phyloP scores from a whole-genome alignment of 352 stramenopile genomes.

The Globisporangium radiosum region DNA sequence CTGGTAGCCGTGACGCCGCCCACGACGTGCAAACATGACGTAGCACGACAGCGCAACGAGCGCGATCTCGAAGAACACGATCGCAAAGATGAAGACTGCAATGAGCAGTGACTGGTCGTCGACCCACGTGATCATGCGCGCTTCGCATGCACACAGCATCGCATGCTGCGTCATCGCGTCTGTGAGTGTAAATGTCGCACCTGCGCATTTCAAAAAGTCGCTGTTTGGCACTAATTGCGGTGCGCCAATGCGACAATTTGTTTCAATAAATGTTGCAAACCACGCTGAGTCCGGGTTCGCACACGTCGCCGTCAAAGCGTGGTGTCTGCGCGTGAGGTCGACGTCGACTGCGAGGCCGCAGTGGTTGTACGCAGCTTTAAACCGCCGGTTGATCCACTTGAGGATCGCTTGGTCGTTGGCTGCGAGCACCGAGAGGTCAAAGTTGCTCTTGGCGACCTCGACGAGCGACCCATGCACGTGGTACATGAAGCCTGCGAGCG shows the following conservation, averaged over 20 bases:
- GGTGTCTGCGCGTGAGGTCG: constrained; percentile 34
- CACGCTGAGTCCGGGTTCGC: constrained; percentile 50
- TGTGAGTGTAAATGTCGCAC: constrained; percentile 49
- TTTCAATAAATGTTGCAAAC: constrained; percentile 69
- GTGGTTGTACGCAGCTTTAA: constrained; percentile 67
- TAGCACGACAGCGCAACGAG: constrained; percentile 78
- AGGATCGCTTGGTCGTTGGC: constrained; percentile 55
- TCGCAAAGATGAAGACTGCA: constrained; percentile 70
- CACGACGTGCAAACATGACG: constrained; percentile 68
- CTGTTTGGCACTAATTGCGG: constrained; percentile 45
- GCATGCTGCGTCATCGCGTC: constrained; percentile 68
- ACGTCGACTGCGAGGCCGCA: constrained; percentile 68
- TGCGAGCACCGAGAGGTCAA: constrained; percentile 54
- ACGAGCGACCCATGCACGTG: constrained; percentile 73
- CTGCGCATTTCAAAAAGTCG: constrained; percentile 65
- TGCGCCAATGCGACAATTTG: constrained; percentile 60
- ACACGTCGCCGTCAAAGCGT: constrained; percentile 43
- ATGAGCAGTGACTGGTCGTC: constrained; percentile 77
- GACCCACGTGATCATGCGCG: constrained; percentile 71
- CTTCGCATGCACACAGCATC: constrained; percentile 80
- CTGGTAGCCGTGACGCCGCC: constrained; percentile 67
- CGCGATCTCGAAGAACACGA: constrained; percentile 76
- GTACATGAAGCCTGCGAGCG: constrained; percentile 72
- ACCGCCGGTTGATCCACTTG: constrained; percentile 70
- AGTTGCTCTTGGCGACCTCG: constrained; percentile 56